Evolutionary conservation across 2,329 filamentous ascomycete species (phyloP).

Genomic region (Chaetothyriales sp.): DNA sequence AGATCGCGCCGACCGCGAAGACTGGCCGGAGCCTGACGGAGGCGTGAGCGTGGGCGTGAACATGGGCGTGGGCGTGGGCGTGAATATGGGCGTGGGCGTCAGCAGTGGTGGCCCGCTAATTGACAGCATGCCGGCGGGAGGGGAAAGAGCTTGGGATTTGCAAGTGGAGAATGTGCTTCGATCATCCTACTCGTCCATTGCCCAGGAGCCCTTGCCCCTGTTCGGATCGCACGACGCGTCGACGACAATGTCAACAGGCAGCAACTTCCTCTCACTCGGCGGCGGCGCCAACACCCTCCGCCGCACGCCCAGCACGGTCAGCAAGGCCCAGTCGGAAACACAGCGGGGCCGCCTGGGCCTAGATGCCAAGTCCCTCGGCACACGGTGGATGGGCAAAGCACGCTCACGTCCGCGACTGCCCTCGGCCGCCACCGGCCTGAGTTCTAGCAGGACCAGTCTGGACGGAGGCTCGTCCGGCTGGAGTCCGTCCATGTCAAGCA

Average conservation of each 20-base stretch:
- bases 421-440: conserved; percentile 58
- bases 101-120: conserved; percentile 65
- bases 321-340: conserved; percentile 80
- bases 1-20: conserved; percentile 20
- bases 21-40: conserved; percentile 24
- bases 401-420: conserved; percentile 66
- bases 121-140: conserved; percentile 59
- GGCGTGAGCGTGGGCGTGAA: no score
- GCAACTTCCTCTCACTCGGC: conserved; percentile 56
- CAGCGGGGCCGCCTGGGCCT: conserved; percentile 53
- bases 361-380: conserved; percentile 50
- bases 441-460: conserved; percentile 84
- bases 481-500: conserved; percentile 84
- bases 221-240: conserved; percentile 50
- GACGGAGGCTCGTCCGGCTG: conserved; percentile 82
- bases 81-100: no score
- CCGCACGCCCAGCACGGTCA: conserved; percentile 77
- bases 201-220: conserved; percentile 70
- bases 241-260: conserved; percentile 30
- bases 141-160: conserved; percentile 67
- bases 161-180: conserved; percentile 87
- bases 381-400: conserved; percentile 73
- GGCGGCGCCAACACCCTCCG: conserved; percentile 54
- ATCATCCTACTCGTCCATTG: conserved; percentile 80
- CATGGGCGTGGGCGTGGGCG: no score